Conservation (phyloP, 805 yeast species). For the Wickerhamiella lipophila region DNA sequence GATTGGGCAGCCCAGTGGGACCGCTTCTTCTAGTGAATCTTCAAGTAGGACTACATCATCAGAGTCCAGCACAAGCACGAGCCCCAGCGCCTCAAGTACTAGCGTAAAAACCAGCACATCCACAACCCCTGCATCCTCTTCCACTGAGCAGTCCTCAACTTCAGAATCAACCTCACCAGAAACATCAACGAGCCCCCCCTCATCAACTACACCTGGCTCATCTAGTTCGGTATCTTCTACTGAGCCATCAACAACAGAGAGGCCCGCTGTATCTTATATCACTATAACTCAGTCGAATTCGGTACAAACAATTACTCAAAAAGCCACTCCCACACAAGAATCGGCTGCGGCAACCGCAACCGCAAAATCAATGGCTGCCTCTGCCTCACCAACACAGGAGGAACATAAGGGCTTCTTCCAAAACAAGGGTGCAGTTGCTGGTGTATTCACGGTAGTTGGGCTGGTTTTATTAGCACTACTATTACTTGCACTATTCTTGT, state of each 20-base stretch:
- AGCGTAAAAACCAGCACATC: constrained; percentile 3
- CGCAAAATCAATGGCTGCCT: constrained; percentile 11
- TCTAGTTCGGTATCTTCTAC: no score
- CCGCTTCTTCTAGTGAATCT: constrained; percentile 16
- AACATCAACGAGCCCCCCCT: not conserved
- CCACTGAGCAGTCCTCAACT: not conserved
- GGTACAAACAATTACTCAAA: constrained; percentile 17
- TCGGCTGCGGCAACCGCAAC: constrained; percentile 12
- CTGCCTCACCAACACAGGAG: not conserved
- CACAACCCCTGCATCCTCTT: constrained; percentile 10
- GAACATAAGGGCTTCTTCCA: constrained; percentile 38
- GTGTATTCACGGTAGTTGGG: constrained; percentile 72
- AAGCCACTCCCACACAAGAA: constrained; percentile 13
- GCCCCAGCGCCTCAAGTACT: constrained; percentile 5
- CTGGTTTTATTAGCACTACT: constrained; percentile 40
- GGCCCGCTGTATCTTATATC: constrained; percentile 20
- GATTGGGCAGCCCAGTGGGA: constrained; percentile 28
- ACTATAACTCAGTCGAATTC: constrained; percentile 20
- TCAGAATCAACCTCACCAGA: not conserved
- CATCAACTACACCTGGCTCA: no score
- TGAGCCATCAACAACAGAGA: not conserved
- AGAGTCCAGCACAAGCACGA: not conserved
- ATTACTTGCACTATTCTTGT: constrained; percentile 34
- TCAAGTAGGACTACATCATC: constrained; percentile 6
- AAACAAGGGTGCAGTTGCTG: constrained; percentile 68